A percentile compares a stretch with the other conserved stretches of the same genome.
These are phyloP conservation scores for Craterostigma plantagineum DNA, from an alignment of 257 asterid species.

Conservation along the genomic window DNA sequence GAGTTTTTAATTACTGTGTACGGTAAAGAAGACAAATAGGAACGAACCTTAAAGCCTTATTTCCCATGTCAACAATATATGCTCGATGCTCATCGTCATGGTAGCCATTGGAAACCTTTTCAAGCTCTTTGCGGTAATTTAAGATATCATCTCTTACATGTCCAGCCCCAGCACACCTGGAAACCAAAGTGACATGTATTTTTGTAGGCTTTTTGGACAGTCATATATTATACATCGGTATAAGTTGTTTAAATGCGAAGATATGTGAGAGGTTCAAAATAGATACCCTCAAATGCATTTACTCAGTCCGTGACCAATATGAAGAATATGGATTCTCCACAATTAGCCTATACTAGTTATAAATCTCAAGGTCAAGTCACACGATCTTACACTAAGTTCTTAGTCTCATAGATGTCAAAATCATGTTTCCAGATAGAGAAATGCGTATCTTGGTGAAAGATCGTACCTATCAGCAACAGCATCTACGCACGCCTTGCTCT, in stretches of 20 bases:
- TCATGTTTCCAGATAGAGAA: background rate
- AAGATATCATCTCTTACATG: conserved; percentile 80
- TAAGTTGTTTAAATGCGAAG: too few relatives aligned
- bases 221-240: too few relatives aligned
- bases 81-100: conserved; percentile 56
- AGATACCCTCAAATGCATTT: background rate
- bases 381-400: too few relatives aligned
- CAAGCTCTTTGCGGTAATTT: conserved; percentile 50
- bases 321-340: too few relatives aligned
- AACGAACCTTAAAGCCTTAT: conserved; percentile 76
- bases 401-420: background rate
- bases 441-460: background rate
- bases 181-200: conserved; percentile 9
- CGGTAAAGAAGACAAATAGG: too few relatives aligned
- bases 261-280: too few relatives aligned
- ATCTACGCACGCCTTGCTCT: conserved; percentile 88
- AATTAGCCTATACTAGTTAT: too few relatives aligned
- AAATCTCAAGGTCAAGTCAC: too few relatives aligned
- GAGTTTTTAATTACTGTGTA: too few relatives aligned
- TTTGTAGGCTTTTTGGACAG: too few relatives aligned
- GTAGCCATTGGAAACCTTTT: conserved; percentile 26
- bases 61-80: conserved; percentile 68
- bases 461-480: conserved; percentile 55
- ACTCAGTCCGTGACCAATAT: background rate
- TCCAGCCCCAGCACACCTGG: conserved; percentile 95